phyloP scores from a whole-genome alignment of 139 green algal genomes.

The Auxenochlorella protothecoides region DNA sequence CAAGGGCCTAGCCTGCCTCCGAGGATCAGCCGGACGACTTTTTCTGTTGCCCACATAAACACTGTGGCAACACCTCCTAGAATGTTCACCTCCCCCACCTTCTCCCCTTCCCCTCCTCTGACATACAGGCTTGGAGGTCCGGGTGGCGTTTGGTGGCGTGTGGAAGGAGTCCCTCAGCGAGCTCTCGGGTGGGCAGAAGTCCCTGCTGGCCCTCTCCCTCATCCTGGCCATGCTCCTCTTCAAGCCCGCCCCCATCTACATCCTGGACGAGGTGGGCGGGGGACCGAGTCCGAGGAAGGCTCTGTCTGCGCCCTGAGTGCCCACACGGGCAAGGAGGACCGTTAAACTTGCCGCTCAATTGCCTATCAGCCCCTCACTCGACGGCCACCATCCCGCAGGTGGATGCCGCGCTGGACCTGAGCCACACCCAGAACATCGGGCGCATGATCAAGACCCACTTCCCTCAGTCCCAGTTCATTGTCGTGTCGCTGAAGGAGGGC shows the following conservation, averaged over 20 bases:
- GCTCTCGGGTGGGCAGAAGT: constrained; percentile 89
- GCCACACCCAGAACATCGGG: constrained; percentile 98
- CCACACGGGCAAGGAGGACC: too few species aligned
- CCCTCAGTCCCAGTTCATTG: constrained; percentile 75
- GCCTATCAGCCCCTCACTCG: too few species aligned
- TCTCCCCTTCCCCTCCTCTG: too few species aligned
- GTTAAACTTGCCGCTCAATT: too few species aligned
- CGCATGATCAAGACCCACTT: constrained; percentile 97
- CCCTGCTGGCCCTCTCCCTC: constrained; percentile 88
- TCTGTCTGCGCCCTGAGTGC: neutral
- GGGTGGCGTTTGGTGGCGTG: constrained; percentile 89
- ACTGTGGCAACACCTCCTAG: neutral
- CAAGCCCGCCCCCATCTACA: constrained; percentile 98
- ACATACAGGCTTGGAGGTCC: constrained; percentile 74
- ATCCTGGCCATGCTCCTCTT: constrained; percentile 96
- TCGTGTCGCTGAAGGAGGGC: constrained; percentile 88
- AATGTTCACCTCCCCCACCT: too few species aligned
- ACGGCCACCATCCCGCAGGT: constrained; percentile 30
- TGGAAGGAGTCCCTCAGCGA: constrained; percentile 98
- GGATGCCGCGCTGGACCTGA: constrained; percentile 94
- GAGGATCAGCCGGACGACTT: neutral
- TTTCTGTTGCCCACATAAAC: neutral
- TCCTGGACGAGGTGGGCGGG: constrained; percentile 85
- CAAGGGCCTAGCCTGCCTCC: too few species aligned
- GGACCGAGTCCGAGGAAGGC: neutral